Evolutionary conservation across 768 basidiomycete genomes (phyloP), one percentile per base, ranked within the genome.

Genomic region (Lyophyllum atratum): DNA sequence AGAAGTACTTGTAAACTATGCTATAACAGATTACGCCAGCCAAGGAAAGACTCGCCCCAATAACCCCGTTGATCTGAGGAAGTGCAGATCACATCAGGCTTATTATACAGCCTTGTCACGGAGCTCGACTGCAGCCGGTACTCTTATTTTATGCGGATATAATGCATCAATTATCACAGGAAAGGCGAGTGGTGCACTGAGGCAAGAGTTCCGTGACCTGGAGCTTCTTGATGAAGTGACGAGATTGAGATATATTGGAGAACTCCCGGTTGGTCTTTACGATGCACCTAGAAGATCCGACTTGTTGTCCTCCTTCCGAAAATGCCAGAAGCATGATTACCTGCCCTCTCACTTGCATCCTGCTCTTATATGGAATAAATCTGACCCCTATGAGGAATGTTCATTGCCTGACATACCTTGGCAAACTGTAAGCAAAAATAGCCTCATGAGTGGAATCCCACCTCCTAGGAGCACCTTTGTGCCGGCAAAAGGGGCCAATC

Each of bases 61-160:
- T 10, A 40, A 40, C 17, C 68, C 31, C 1, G 51, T 60, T 1
- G 46, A 60, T 21, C 28, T 56, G 1, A 10, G 21, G 2, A 55
- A 55, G 10, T 59, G 52, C 65, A n/a, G 51, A 1, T 59, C 49
- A 21, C 66, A 70, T 61, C 63, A 66, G 46, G 54, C 68, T 11
- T 59, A 59, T 25, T 74, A 75, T 52, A 73, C 72, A 0, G 62
- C 66, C 10, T 56, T 76, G 1, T 75, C 72, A 10, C 43, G 66
- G 24, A 63, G 68, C 55, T 40, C 63, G 7, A 55, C 53, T 4
- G 60, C 66, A 11, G 58, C 48, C 17, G 61, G 61, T 1, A 72
- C 68, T 9, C 43, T 44, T 44, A 6, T 44, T 12, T 1, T 44
- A 4, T 11, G 12, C 21, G 11, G 22, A 5, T 46, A 54, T 34